Percentiles rank a stretch among this genome's conserved stretches.
These are phyloP conservation scores for Thuja plicata DNA, from an alignment of 83 land plant genomes.

Conservation along the genomic window DNA sequence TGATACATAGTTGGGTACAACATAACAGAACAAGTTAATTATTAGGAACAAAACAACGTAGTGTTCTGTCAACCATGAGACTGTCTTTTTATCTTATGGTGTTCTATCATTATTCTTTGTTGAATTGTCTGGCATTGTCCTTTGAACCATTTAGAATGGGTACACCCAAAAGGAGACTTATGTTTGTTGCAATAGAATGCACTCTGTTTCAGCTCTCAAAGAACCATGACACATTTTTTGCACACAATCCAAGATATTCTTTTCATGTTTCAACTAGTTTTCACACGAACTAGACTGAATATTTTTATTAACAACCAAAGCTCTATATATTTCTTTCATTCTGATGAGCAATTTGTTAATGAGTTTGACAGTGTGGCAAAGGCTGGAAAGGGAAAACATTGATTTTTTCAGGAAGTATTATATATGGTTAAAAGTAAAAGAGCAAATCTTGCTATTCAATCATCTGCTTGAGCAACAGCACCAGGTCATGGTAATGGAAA, in stretches of 20 bases:
- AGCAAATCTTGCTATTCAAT: slow-evolving; percentile 8
- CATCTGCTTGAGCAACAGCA: slow-evolving; percentile 14
- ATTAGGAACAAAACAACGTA: no score
- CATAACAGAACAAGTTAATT: no score
- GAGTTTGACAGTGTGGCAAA: slow-evolving; percentile 16
- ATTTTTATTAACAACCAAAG: not conserved
- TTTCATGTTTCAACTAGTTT: not conserved
- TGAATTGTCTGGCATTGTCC: not conserved
- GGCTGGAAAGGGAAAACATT: slow-evolving; percentile 9
- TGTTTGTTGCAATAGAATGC: not conserved
- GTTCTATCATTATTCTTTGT: not conserved
- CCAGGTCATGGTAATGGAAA: slow-evolving; percentile 8
- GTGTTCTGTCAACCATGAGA: not conserved
- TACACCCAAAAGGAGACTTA: not conserved
- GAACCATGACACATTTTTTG: not conserved
- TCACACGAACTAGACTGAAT: not conserved
- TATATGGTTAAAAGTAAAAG: slow-evolving; percentile 13
- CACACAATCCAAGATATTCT: not conserved
- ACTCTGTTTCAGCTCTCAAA: not conserved
- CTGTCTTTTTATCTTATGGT: not conserved
- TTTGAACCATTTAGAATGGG: not conserved
- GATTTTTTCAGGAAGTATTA: slow-evolving; percentile 12
- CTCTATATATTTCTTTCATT: not conserved
- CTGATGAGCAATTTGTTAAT: slow-evolving; percentile 1
- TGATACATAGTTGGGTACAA: no score